phyloP scores from a whole-genome alignment of 257 asterid species.

The Nemophila menziesii region DNA sequence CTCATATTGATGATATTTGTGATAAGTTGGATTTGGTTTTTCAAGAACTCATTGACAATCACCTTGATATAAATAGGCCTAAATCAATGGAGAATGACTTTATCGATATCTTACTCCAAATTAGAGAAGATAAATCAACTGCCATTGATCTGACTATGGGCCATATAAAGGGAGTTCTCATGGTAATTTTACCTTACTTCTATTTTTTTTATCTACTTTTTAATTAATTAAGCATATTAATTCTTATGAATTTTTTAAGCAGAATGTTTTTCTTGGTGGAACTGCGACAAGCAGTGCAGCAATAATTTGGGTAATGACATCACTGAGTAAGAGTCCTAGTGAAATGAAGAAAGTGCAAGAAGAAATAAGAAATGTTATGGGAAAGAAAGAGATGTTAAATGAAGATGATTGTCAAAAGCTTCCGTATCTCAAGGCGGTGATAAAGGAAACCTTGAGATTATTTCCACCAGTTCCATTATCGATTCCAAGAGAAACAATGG shows the following conservation, averaged over 20 bases:
- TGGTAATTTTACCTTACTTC: constrained; percentile 14
- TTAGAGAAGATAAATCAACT: constrained; percentile 13
- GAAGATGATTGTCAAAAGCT: constrained; percentile 23
- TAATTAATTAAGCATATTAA: not conserved
- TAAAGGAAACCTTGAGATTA: constrained; percentile 24
- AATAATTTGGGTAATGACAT: constrained; percentile 32
- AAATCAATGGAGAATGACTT: constrained; percentile 13
- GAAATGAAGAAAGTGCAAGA: constrained; percentile 19
- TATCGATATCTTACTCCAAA: constrained; percentile 25
- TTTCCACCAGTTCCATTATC: constrained; percentile 2
- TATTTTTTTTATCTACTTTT: not conserved
- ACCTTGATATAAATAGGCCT: constrained; percentile 5
- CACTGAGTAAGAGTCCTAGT: constrained; percentile 17
- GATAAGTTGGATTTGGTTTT: constrained; percentile 24
- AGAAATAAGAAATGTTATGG: constrained; percentile 11
- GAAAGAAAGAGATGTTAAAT: constrained; percentile 5
- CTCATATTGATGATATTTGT: constrained; percentile 13
- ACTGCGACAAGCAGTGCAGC: constrained; percentile 26
- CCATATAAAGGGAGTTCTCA: constrained; percentile 35
- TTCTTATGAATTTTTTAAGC: not conserved
- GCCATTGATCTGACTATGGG: constrained; percentile 15
- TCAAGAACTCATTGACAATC: constrained; percentile 29
- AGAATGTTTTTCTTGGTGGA: constrained; percentile 28
- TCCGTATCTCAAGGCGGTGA: constrained; percentile 28
- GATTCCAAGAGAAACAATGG: not conserved